Evolutionary conservation across 2,329 filamentous ascomycete genomes (phyloP).

Genomic region (Gnomoniopsis smithogilvyi): DNA sequence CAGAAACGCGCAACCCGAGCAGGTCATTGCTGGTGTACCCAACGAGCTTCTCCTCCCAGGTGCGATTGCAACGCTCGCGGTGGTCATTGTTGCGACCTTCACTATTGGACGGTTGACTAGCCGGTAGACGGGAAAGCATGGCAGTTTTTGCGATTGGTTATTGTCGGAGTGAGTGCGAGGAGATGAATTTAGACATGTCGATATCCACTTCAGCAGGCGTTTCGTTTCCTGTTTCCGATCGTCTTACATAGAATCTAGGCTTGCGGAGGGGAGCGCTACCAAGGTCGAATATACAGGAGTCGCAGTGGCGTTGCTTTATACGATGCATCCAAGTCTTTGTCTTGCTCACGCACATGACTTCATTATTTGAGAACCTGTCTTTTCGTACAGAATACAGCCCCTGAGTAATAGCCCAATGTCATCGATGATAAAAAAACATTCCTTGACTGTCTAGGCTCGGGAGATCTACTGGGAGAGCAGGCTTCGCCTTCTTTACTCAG

Average conservation of each 20-base stretch:
- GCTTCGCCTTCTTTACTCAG: too few species aligned
- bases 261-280: neutral
- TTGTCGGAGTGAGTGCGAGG: neutral
- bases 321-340: neutral
- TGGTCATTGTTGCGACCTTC: constrained; percentile 92
- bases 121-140: constrained; percentile 34
- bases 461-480: too few species aligned
- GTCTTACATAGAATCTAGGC: neutral
- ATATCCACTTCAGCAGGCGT: constrained; percentile 3
- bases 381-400: too few species aligned
- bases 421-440: too few species aligned
- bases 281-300: neutral
- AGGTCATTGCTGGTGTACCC: constrained; percentile 85
- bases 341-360: neutral
- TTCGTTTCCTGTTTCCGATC: neutral
- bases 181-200: neutral
- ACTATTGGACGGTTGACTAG: constrained; percentile 70
- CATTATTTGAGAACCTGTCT: too few species aligned
- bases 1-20: constrained; percentile 44
- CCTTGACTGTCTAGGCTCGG: too few species aligned
- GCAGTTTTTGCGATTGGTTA: neutral
- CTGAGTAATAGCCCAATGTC: too few species aligned
- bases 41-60: constrained; percentile 93
- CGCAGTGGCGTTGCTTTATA: neutral
- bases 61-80: constrained; percentile 90